phyloP scores from a whole-genome alignment of 306 rosid genomes.

The Pyrus bretschneideri region DNA sequence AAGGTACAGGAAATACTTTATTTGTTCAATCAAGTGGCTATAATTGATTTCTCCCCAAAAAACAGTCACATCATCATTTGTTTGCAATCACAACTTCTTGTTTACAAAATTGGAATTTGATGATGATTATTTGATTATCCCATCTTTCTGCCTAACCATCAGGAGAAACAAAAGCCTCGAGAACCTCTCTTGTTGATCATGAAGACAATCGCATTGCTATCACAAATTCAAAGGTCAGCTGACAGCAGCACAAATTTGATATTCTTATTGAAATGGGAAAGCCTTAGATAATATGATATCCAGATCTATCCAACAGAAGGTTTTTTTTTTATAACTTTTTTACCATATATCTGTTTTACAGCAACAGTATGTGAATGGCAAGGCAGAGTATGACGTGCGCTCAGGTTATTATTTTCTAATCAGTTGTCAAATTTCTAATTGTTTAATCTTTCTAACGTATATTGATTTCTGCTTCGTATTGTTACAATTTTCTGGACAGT shows the following conservation, averaged over 20 bases:
- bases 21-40: constrained; percentile 19
- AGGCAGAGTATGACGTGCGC: constrained; percentile 45
- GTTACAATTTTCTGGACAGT: constrained; percentile 41
- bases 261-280: constrained; percentile 1
- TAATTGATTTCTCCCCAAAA: not conserved
- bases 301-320: constrained; percentile 11
- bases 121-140: constrained; percentile 9
- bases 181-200: constrained; percentile 35
- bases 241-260: constrained; percentile 8
- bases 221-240: constrained; percentile 62
- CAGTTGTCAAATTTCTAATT: constrained; percentile 1
- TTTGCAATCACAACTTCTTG: not conserved
- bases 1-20: constrained; percentile 48
- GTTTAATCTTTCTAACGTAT: not conserved
- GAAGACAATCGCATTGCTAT: constrained; percentile 47
- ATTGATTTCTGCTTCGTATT: constrained; percentile 9
- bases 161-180: constrained; percentile 33
- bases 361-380: constrained; percentile 64
- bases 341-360: constrained; percentile 26
- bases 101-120: not conserved
- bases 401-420: constrained; percentile 44
- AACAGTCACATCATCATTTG: not conserved
- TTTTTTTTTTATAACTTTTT: not conserved
- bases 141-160: constrained; percentile 21
- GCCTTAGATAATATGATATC: not conserved